Percentiles rank a stretch among this genome's conserved stretches.
These are phyloP conservation scores for Alnus glutinosa DNA, from an alignment of 306 rosid species.

Conservation along the genomic window DNA sequence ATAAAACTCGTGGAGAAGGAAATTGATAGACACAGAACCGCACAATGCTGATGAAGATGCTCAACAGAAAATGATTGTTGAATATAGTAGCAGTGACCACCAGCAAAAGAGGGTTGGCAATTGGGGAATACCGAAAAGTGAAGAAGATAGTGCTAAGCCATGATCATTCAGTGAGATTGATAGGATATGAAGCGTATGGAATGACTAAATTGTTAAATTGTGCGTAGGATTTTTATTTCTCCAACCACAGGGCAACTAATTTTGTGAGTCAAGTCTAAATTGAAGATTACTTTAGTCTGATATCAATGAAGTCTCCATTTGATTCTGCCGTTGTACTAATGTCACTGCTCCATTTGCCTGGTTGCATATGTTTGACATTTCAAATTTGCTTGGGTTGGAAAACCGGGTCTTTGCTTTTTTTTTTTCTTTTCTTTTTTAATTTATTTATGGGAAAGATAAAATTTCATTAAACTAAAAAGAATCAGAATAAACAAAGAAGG, in stretches of 20 bases:
- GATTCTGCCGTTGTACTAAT: background rate
- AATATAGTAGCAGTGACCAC: constrained; percentile 25
- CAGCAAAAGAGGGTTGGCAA: constrained; percentile 18
- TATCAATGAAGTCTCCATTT: background rate
- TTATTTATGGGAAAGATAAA: no score
- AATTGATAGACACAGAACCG: background rate
- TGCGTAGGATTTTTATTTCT: background rate
- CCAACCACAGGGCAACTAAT: background rate
- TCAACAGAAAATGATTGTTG: constrained; percentile 26
- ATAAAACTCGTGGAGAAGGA: constrained; percentile 24
- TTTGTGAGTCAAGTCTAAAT: background rate
- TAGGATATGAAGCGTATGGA: background rate
- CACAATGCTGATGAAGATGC: constrained; percentile 20
- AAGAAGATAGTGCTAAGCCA: constrained; percentile 18
- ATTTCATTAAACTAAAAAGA: no score
- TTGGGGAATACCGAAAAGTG: constrained; percentile 17
- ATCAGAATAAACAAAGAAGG: no score
- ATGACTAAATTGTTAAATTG: background rate
- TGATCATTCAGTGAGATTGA: constrained; percentile 14
- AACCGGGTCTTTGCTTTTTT: no score
- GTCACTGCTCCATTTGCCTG: background rate
- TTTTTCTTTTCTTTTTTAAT: no score
- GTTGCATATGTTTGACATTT: background rate
- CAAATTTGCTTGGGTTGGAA: background rate
- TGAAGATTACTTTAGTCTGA: background rate